Evolutionary conservation across 2,329 filamentous ascomycete genomes (phyloP), one percentile per base, ranked within the genome.

Genomic region (Aureobasidium vineae): DNA sequence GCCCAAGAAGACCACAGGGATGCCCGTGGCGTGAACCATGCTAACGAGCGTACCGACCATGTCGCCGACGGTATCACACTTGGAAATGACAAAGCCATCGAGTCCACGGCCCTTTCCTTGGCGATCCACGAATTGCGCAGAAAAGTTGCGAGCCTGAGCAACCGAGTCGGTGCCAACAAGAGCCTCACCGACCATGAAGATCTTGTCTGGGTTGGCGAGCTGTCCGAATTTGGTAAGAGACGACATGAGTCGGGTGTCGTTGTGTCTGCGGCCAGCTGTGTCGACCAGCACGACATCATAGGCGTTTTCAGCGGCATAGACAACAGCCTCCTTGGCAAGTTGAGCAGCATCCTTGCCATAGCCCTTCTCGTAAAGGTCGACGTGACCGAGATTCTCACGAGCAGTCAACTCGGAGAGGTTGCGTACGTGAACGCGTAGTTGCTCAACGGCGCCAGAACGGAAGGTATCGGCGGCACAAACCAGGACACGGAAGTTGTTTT

Each of bases 51-150:
- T 97, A 2, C 89, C 92, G 50, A 97, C 92, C 93, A 98, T 98
- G 79, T 97, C 94, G n/a, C 95, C 96, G 43, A 99, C 96, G 0
- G 95, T 99, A 80, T 99, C 95, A 77, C 95, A 98, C 79, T 99
- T 99, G 68, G 90, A 94, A 72, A 99, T 97, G 75, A 99, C 97
- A 78, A 99, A 99, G 6, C 95, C 95, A 78, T 99, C 96, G 43
- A 99, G 84, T 33, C 86, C 86, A 66, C 94, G 83, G 38, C 95
- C 96, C 33, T 72, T 71, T 50, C 73, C 72, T 68, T 77, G 75
- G 2, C 71, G 67, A 67, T 77, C 75, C 11, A 77, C 75, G 79
- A 99, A 98, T 2, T 91, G 90, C 43, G 89, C 87, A 75, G 97
- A 97, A 82, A 99, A 99, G 80, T 97, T 97, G 73, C 93, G 86